phyloP scores from a whole-genome alignment of 805 yeast species.

The Peterozyma xylosa region DNA sequence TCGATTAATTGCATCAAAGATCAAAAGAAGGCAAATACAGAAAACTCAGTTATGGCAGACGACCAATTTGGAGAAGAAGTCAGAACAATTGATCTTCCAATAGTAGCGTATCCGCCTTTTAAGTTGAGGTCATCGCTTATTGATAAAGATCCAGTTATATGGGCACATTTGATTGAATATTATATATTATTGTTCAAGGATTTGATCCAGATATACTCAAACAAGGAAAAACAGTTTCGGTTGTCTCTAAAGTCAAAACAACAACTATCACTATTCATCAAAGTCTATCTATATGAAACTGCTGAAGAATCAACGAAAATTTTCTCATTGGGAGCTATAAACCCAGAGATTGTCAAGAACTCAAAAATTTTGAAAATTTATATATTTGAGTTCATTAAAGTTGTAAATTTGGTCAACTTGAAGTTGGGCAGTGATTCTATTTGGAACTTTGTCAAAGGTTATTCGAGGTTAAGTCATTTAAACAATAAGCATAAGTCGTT shows the following conservation, averaged over 20 bases:
- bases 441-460: conserved; percentile 60
- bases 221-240: conserved; percentile 24
- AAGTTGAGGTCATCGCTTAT: conserved; percentile 66
- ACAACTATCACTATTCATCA: conserved; percentile 49
- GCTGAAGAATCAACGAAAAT: conserved; percentile 53
- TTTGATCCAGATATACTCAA: conserved; percentile 24
- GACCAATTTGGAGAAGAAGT: not conserved
- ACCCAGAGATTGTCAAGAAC: conserved; percentile 56
- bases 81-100: conserved; percentile 35
- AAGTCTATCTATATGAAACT: conserved; percentile 52
- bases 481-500: conserved; percentile 21
- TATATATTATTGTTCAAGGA: conserved; percentile 48
- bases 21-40: too few species aligned
- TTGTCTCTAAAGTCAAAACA: conserved; percentile 49
- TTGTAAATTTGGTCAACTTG: conserved; percentile 46
- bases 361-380: conserved; percentile 37
- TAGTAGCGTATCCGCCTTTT: conserved; percentile 71
- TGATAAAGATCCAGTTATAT: conserved; percentile 78
- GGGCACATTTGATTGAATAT: conserved; percentile 65
- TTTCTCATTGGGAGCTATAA: conserved; percentile 64
- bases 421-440: conserved; percentile 51
- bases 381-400: conserved; percentile 43
- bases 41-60: too few species aligned
- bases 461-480: conserved; percentile 28
- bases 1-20: too few species aligned